Percentiles rank a stretch among this genome's conserved stretches.
Evolutionary conservation across 345 rosid genomes (phyloP).

Genomic region (Brassica cretica): DNA sequence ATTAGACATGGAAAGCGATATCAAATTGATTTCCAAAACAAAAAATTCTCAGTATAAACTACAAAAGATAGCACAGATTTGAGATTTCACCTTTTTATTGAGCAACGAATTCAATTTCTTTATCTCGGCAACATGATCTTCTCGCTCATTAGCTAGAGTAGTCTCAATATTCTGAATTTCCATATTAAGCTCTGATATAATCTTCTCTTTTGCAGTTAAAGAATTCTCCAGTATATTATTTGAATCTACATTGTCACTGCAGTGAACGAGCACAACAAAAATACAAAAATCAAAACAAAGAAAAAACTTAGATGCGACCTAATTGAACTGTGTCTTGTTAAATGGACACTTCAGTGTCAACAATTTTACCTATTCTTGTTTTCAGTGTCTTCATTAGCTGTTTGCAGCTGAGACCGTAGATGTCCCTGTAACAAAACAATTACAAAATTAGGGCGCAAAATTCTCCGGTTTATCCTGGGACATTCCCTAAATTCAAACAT

Average conservation of each 20-base stretch:
- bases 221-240: slow-evolving; percentile 84
- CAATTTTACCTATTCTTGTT: slow-evolving; percentile 61
- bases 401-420: slow-evolving; percentile 78
- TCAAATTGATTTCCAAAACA: neutral
- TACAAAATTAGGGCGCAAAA: slow-evolving; percentile 6
- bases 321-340: slow-evolving; percentile 7
- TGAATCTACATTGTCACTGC: slow-evolving; percentile 79
- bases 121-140: slow-evolving; percentile 71
- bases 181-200: slow-evolving; percentile 86
- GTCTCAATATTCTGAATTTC: slow-evolving; percentile 90
- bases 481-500: slow-evolving; percentile 14
- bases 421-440: slow-evolving; percentile 58
- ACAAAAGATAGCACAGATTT: slow-evolving; percentile 10
- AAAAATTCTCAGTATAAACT: neutral
- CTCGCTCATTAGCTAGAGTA: slow-evolving; percentile 75
- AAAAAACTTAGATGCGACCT: slow-evolving; percentile 5
- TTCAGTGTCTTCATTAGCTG: slow-evolving; percentile 84
- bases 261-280: slow-evolving; percentile 20
- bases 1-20: slow-evolving; percentile 18
- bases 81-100: slow-evolving; percentile 65
- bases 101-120: slow-evolving; percentile 71
- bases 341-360: slow-evolving; percentile 12
- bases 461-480: neutral
- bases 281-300: slow-evolving; percentile 1
- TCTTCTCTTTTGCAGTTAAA: slow-evolving; percentile 85